Percentiles rank a stretch among this genome's conserved stretches.
Conservation (phyloP, 1,139 yeast species). For the Taiozyma sp. region DNA sequence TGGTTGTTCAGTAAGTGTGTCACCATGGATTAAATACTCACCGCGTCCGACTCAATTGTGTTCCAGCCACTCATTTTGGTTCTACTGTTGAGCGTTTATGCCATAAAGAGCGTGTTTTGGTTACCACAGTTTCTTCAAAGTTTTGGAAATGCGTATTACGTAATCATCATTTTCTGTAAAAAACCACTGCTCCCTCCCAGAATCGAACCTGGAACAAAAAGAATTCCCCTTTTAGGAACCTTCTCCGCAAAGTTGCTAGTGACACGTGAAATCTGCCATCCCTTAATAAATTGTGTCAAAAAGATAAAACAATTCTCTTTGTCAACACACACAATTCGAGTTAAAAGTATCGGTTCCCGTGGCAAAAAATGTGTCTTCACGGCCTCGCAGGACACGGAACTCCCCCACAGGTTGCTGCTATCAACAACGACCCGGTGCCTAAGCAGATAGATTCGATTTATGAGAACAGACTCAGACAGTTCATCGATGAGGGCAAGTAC, state of each 20-base stretch:
- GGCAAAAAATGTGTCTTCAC: background rate
- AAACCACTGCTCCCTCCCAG: background rate
- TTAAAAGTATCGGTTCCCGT: background rate
- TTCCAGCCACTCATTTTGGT: conserved; percentile 41
- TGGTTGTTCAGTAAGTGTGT: background rate
- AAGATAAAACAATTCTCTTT: no score
- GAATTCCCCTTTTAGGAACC: background rate
- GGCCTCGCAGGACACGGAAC: background rate
- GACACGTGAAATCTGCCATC: background rate
- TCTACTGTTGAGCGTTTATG: background rate
- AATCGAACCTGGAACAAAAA: background rate
- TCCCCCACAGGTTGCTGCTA: background rate
- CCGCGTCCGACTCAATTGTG: conserved; percentile 68
- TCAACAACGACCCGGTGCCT: conserved; percentile 66
- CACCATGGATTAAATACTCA: conserved; percentile 16
- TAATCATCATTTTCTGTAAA: background rate
- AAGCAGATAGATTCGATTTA: conserved; percentile 79
- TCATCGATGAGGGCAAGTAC: conserved; percentile 63
- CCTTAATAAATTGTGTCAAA: background rate
- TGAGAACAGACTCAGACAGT: conserved; percentile 75
- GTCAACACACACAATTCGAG: background rate
- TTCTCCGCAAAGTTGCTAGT: background rate
- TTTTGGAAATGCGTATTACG: background rate
- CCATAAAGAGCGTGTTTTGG: no score
- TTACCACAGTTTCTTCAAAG: no score